Conservation (phyloP, 2,329 filamentous ascomycete species). For the Trichophyton benhamiae region DNA sequence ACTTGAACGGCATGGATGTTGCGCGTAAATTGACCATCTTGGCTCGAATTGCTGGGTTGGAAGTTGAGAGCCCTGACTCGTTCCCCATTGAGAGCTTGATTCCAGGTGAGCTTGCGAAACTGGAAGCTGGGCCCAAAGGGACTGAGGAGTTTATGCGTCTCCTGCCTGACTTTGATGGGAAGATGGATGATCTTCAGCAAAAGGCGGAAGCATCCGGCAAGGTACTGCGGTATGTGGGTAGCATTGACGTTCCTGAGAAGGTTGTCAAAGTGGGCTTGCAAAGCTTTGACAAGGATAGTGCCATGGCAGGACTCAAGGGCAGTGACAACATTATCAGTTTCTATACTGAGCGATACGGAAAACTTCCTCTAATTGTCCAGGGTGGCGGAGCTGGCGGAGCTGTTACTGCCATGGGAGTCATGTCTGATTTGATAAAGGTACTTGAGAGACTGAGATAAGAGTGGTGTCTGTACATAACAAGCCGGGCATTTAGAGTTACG, state of each 20-base stretch:
- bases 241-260: slow-evolving; percentile 70
- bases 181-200: slow-evolving; percentile 81
- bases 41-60: slow-evolving; percentile 69
- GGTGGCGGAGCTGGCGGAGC: slow-evolving; percentile 89
- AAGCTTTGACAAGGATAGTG: slow-evolving; percentile 74
- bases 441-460: slow-evolving; percentile 53
- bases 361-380: slow-evolving; percentile 84
- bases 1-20: slow-evolving; percentile 78
- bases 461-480: neutral
- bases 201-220: slow-evolving; percentile 78
- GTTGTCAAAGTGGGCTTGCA: slow-evolving; percentile 84
- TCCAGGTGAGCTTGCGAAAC: slow-evolving; percentile 69
- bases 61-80: slow-evolving; percentile 68
- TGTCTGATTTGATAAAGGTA: slow-evolving; percentile 84
- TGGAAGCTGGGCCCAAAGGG: slow-evolving; percentile 40
- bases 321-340: slow-evolving; percentile 99
- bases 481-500: neutral
- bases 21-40: slow-evolving; percentile 95
- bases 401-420: slow-evolving; percentile 95
- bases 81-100: slow-evolving; percentile 95
- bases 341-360: slow-evolving; percentile 88
- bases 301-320: slow-evolving; percentile 87
- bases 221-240: slow-evolving; percentile 87
- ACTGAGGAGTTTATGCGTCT: slow-evolving; percentile 77
- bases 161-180: slow-evolving; percentile 68